phyloP scores from a whole-genome alignment of 2,329 filamentous ascomycete species.

The Aspergillus intermedius region DNA sequence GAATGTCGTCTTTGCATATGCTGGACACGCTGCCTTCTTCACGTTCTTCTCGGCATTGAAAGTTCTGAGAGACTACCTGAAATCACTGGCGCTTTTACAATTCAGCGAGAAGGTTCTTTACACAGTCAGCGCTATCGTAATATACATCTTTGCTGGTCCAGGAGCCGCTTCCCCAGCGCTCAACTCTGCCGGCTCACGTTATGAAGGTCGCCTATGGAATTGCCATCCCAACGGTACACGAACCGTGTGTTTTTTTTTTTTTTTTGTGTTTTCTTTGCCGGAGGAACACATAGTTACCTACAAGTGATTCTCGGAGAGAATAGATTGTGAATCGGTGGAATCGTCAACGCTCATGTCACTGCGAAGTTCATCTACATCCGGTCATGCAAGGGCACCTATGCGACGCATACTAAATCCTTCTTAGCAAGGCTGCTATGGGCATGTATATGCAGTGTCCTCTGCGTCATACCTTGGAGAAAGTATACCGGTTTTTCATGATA shows the following conservation, averaged over 20 bases:
- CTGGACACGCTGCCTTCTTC: constrained; percentile 62
- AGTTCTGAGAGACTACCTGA: constrained; percentile 52
- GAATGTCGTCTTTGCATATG: constrained; percentile 64
- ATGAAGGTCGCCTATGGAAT: constrained; percentile 59
- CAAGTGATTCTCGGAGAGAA: neutral
- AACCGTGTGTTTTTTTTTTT: neutral
- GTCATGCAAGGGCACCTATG: constrained; percentile 51
- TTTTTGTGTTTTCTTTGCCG: neutral
- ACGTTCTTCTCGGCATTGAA: constrained; percentile 57
- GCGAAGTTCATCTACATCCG: constrained; percentile 58
- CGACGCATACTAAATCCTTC: constrained; percentile 42
- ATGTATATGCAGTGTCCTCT: constrained; percentile 47
- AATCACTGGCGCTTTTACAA: constrained; percentile 56
- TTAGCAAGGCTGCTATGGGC: constrained; percentile 51
- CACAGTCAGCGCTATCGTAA: constrained; percentile 56
- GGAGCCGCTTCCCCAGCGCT: constrained; percentile 58
- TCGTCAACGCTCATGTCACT: constrained; percentile 60
- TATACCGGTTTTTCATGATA: constrained; percentile 60
- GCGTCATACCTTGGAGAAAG: constrained; percentile 56
- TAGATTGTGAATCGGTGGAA: constrained; percentile 58
- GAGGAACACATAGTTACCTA: neutral
- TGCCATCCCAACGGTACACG: constrained; percentile 53
- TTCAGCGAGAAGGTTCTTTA: constrained; percentile 54
- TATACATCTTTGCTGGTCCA: constrained; percentile 58
- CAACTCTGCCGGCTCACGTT: constrained; percentile 50